Conservation (phyloP, 169 alveolate species). For the Plasmodium cynomolgi region DNA sequence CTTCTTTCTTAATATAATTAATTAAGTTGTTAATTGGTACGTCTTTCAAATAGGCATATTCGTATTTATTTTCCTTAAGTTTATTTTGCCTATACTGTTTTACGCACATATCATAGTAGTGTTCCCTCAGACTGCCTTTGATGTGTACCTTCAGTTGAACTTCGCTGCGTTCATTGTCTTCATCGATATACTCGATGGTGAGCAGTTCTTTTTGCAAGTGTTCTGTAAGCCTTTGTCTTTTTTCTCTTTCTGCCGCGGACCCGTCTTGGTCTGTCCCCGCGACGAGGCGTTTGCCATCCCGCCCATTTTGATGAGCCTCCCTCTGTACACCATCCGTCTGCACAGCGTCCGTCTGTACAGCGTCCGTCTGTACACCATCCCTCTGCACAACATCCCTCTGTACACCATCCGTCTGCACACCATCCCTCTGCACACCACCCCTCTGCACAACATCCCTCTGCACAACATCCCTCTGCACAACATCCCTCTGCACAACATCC, state of each 20-base stretch:
- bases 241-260: background rate
- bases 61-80: conserved; percentile 66
- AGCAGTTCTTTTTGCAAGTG: conserved; percentile 17
- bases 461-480: background rate
- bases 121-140: conserved; percentile 48
- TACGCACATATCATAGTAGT: conserved; percentile 61
- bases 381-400: no score
- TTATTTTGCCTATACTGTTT: conserved; percentile 39
- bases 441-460: no score
- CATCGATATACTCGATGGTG: conserved; percentile 40
- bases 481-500: background rate
- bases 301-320: background rate
- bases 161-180: conserved; percentile 62
- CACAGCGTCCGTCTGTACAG: background rate
- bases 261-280: background rate
- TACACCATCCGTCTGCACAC: no score
- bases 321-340: no score
- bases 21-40: conserved; percentile 64
- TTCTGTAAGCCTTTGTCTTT: background rate
- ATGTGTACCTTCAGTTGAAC: conserved; percentile 30
- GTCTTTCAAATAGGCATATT: conserved; percentile 58
- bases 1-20: conserved; percentile 63
- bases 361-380: background rate
- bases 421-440: background rate
- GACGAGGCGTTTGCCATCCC: background rate